Evolutionary conservation across 2,329 filamentous ascomycete species (phyloP).

Genomic region (Fusarium vanettenii): DNA sequence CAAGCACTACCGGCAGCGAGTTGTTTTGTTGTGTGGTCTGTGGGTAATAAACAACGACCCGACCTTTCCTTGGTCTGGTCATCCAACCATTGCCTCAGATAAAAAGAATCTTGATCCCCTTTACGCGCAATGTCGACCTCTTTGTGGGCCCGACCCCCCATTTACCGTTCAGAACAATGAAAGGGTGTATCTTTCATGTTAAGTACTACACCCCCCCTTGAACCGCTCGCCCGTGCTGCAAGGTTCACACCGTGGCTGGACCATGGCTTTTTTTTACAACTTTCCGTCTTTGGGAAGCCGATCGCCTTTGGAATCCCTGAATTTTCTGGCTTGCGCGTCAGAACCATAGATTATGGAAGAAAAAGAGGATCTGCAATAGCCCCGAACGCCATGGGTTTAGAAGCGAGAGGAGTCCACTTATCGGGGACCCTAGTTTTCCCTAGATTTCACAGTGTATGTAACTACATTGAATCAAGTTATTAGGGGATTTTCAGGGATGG

Average conservation of each 20-base stretch:
- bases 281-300: background rate
- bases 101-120: background rate
- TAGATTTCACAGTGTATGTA: background rate
- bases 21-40: background rate
- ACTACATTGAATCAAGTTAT: background rate
- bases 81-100: slow-evolving; percentile 1
- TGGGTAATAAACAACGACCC: background rate
- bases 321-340: slow-evolving; percentile 1
- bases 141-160: background rate
- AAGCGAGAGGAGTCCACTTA: background rate
- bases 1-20: background rate
- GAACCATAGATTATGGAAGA: background rate
- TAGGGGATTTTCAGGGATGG: background rate
- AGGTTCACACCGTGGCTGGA: background rate
- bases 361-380: background rate
- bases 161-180: background rate
- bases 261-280: background rate
- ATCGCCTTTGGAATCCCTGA: background rate
- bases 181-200: background rate
- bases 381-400: background rate
- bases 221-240: slow-evolving; percentile 3
- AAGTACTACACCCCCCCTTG: background rate
- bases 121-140: background rate
- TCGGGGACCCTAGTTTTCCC: background rate
- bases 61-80: background rate